Evolutionary conservation across 192 early-diverging fungal species (phyloP), one percentile per base, ranked within the genome.

Genomic region (Coemansia sp.): DNA sequence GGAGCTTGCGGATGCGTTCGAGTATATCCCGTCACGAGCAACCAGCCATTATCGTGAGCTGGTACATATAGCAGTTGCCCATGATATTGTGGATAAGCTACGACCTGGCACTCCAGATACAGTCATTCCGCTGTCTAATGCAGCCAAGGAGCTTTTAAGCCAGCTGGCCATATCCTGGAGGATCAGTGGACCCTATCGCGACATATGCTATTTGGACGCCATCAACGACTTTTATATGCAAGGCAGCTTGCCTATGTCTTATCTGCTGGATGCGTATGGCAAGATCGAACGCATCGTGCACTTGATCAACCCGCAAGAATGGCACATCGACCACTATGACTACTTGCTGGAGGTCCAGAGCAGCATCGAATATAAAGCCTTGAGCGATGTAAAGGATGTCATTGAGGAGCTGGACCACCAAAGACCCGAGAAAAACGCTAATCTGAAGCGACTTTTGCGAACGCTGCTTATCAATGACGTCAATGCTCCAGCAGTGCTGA

Each of bases 341-440:
- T 66, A 70, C 14, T 50, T 78, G 36, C 30, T 67, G 14, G 69
- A 58, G 18, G 50, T 64, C 45, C 68, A 78, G 30, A 38, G 54
- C 54, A 40, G 46, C 11, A 67, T 78, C 36, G 68, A 78, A 50
- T 78, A 62, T 42, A 48, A 56, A 28, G 58, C 64, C 23, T 65
- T 78, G 32, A 55, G 51, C 10, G 50, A 51, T 26, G 64, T 67
- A 11, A 56, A 61, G 37, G 69, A 71, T 30, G 58, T 71, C 12
- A 64, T 78, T 18, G 75, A 78, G 41, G 75, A 64, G 53, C 52
- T 74, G 36, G 71, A 74, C 60, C 72, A 74, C 28, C 71, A 74
- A 17, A 37, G 46, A 32, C 65, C 71, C 11, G 60, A 67, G 16
- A 49, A 44, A 12, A 57, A 20, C 36, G 21, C 16, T 32, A 32